A percentile compares a stretch with the other conserved stretches of the same genome.
Evolutionary conservation across 2,329 filamentous ascomycete species (phyloP).

Genomic region (Nemania serpens): DNA sequence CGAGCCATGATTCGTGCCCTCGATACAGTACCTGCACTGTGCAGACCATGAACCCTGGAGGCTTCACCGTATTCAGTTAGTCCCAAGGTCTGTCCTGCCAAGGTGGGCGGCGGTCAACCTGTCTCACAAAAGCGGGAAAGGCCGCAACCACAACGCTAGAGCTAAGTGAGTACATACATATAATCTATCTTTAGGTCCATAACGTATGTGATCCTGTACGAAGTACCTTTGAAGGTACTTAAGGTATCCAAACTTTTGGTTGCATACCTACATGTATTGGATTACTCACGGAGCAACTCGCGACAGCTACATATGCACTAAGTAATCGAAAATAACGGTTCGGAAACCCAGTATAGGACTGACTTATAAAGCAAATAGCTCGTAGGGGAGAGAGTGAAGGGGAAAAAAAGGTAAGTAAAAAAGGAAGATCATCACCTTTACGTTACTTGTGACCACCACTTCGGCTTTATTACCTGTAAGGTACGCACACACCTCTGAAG

Average conservation of each 20-base stretch:
- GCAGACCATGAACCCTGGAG: neutral
- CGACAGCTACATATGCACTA: neutral
- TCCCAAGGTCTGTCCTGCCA: neutral
- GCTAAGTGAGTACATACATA: too few species aligned
- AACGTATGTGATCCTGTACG: too few species aligned
- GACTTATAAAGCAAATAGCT: neutral
- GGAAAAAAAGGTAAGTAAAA: too few species aligned
- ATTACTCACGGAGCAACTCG: neutral
- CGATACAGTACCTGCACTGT: too few species aligned
- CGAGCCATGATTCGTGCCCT: neutral
- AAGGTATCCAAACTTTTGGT: too few species aligned
- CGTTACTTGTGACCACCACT: too few species aligned
- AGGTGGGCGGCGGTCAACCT: neutral
- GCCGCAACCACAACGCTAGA: constrained; percentile 2
- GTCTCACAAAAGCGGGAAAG: constrained; percentile 14
- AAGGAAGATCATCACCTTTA: too few species aligned
- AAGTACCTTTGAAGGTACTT: too few species aligned
- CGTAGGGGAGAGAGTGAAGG: too few species aligned
- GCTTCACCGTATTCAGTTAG: constrained; percentile 3
- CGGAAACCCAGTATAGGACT: neutral
- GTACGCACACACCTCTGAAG: too few species aligned
- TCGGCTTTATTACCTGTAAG: too few species aligned
- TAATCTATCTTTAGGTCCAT: too few species aligned
- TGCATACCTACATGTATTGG: neutral
- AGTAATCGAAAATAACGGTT: neutral